Conservation (phyloP, 106 monocot genomes). For the Dioscorea dumetorum region DNA sequence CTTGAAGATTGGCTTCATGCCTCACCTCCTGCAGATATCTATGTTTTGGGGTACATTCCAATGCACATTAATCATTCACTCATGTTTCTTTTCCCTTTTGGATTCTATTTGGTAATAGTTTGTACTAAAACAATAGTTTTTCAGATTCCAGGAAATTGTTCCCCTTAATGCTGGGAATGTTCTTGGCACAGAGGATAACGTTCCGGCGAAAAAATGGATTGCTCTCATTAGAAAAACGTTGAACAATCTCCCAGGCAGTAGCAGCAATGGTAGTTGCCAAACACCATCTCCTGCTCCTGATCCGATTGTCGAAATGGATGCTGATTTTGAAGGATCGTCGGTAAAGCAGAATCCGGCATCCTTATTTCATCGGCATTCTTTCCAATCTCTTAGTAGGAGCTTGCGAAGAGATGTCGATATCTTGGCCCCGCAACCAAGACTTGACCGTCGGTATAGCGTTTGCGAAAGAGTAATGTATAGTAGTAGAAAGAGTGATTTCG, state of each 20-base stretch:
- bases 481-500: slow-evolving; percentile 51
- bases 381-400: slow-evolving; percentile 48
- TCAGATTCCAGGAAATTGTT: slow-evolving; percentile 14
- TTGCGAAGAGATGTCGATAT: slow-evolving; percentile 53
- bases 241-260: slow-evolving; percentile 45
- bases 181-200: slow-evolving; percentile 65
- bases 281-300: slow-evolving; percentile 60
- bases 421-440: slow-evolving; percentile 22
- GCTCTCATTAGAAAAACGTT: slow-evolving; percentile 55
- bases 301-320: slow-evolving; percentile 50
- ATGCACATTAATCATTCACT: background rate
- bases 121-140: no score
- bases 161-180: slow-evolving; percentile 78
- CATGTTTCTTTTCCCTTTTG: no score
- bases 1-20: slow-evolving; percentile 76
- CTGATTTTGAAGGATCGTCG: slow-evolving; percentile 47
- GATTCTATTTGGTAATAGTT: background rate
- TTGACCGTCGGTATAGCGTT: slow-evolving; percentile 41
- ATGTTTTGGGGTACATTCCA: slow-evolving; percentile 55
- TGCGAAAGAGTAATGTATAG: slow-evolving; percentile 50
- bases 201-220: slow-evolving; percentile 68
- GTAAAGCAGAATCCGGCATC: slow-evolving; percentile 40
- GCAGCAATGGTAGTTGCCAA: slow-evolving; percentile 25
- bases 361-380: slow-evolving; percentile 53
- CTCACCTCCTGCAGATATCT: slow-evolving; percentile 71